Conservation (phyloP, 2,329 filamentous ascomycete species). For the Colletotrichum tofieldiae region DNA sequence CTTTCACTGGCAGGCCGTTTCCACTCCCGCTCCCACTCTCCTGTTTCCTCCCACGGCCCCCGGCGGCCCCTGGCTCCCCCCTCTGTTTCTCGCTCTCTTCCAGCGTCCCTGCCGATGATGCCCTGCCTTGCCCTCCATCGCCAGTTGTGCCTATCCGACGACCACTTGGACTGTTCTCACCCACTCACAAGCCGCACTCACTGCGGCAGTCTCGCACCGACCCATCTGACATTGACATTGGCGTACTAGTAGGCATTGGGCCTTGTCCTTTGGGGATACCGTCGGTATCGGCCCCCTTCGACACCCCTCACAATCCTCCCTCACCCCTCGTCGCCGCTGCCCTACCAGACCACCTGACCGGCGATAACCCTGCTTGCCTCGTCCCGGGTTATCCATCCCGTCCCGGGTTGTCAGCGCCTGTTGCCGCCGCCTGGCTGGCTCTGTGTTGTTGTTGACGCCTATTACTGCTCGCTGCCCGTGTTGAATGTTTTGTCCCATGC, state of each 20-base stretch:
- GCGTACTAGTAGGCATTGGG: not conserved
- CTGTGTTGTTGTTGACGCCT: conserved; percentile 1
- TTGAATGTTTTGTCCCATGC: not conserved
- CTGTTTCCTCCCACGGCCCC: not conserved
- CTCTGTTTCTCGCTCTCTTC: conserved; percentile 6
- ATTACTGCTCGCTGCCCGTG: not conserved
- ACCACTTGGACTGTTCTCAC: not conserved
- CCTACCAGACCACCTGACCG: conserved; percentile 38
- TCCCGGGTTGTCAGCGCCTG: conserved; percentile 23
- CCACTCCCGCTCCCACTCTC: conserved; percentile 36
- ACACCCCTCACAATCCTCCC: conserved; percentile 19
- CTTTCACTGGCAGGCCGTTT: conserved; percentile 7
- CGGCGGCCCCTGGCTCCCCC: not conserved
- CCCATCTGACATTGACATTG: conserved; percentile 1
- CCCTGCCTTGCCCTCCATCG: not conserved
- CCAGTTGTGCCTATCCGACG: not conserved
- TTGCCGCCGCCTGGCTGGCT: not conserved
- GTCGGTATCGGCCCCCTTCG: not conserved
- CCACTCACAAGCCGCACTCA: too few species aligned
- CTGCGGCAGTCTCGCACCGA: not conserved
- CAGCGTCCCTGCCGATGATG: not conserved
- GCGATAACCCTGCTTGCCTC: conserved; percentile 29
- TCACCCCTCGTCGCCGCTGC: conserved; percentile 6
- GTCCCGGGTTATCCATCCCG: conserved; percentile 21
- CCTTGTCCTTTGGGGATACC: not conserved